phyloP scores from a whole-genome alignment of 345 rosid genomes.

The Dimocarpus longan region DNA sequence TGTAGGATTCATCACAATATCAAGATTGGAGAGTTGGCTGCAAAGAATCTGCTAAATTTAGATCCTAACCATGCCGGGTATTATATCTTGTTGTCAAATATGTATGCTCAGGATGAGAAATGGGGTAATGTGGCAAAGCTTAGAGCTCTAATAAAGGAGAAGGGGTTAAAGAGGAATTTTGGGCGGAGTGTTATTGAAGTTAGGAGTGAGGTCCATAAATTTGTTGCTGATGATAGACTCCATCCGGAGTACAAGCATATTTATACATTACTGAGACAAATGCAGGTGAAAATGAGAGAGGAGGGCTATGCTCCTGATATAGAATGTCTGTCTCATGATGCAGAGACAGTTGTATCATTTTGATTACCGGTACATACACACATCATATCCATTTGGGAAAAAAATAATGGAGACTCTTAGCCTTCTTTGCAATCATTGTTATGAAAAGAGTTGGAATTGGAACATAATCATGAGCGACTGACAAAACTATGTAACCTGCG shows the following conservation, averaged over 20 bases:
- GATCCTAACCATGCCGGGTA: conserved; percentile 61
- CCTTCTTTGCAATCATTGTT: not conserved
- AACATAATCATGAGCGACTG: not conserved
- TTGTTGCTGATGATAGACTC: conserved; percentile 48
- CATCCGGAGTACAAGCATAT: conserved; percentile 39
- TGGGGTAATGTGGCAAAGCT: conserved; percentile 49
- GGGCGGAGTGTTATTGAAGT: conserved; percentile 51
- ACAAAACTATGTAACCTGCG: not conserved
- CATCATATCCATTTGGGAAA: not conserved
- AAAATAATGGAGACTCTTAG: not conserved
- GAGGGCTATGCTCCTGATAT: not conserved
- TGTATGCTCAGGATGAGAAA: conserved; percentile 53
- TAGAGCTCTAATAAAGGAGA: conserved; percentile 43
- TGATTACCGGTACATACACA: not conserved
- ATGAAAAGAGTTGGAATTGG: no score
- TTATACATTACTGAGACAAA: conserved; percentile 39
- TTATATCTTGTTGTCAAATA: conserved; percentile 51
- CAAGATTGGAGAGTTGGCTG: conserved; percentile 52
- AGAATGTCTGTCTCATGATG: conserved; percentile 12
- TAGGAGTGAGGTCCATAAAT: conserved; percentile 40
- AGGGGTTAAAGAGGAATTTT: conserved; percentile 43
- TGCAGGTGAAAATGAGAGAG: conserved; percentile 39
- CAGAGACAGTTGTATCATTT: not conserved
- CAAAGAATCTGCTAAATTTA: conserved; percentile 44
- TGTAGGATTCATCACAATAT: conserved; percentile 59